Evolutionary conservation across 352 stramenopile genomes (phyloP).

Genomic region (Globisporangium cystogenes): DNA sequence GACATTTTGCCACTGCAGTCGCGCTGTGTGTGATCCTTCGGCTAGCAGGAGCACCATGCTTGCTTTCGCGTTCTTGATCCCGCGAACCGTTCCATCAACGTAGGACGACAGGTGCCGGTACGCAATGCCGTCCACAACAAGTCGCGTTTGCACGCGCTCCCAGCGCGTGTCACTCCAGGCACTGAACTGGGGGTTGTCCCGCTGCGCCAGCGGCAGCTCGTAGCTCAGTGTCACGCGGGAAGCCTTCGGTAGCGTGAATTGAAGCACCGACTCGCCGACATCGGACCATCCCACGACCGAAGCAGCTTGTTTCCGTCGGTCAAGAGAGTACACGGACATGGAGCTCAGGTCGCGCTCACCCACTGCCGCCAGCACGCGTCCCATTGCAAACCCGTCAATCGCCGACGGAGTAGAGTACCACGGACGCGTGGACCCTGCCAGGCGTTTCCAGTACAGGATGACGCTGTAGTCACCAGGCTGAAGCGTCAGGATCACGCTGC

Average conservation of each 20-base stretch:
- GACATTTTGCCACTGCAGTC: constrained; percentile 75
- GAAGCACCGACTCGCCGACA: constrained; percentile 69
- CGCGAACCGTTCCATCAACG: constrained; percentile 58
- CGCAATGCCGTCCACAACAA: constrained; percentile 61
- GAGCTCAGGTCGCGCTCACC: constrained; percentile 36
- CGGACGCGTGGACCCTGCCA: constrained; percentile 34
- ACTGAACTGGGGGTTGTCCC: constrained; percentile 63
- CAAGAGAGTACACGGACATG: constrained; percentile 54
- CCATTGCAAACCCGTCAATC: constrained; percentile 71
- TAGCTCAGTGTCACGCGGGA: constrained; percentile 66
- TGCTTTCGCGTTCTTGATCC: constrained; percentile 64
- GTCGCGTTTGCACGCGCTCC: constrained; percentile 48
- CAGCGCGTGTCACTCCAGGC: constrained; percentile 38
- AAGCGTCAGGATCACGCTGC: constrained; percentile 59
- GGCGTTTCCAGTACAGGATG: constrained; percentile 52
- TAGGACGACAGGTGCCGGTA: constrained; percentile 67
- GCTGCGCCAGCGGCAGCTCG: constrained; percentile 63
- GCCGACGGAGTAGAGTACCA: constrained; percentile 59
- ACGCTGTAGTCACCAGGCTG: constrained; percentile 58
- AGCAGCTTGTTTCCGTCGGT: constrained; percentile 25
- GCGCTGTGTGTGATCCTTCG: constrained; percentile 50
- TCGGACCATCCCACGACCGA: constrained; percentile 53
- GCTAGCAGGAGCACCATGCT: constrained; percentile 57
- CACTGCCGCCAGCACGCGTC: constrained; percentile 44
- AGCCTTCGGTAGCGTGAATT: constrained; percentile 52